These are phyloP conservation scores for Candida frijolesensis DNA, from an alignment of 1,139 yeast species.

Conservation along the genomic window DNA sequence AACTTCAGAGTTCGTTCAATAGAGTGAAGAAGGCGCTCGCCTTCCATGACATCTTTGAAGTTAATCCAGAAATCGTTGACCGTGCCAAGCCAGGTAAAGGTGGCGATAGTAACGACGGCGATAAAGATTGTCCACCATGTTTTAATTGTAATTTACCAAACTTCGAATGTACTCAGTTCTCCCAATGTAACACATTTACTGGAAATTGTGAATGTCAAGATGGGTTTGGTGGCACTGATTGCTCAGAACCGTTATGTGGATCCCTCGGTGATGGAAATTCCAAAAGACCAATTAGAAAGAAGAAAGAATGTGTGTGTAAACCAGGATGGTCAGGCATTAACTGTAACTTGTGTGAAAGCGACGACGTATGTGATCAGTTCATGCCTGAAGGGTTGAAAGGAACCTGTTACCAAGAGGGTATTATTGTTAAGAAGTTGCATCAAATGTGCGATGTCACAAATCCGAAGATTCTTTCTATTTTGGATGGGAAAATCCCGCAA, in stretches of 20 bases:
- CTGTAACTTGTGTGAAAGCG: slow-evolving; percentile 79
- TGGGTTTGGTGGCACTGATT: slow-evolving; percentile 94
- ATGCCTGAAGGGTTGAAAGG: slow-evolving; percentile 89
- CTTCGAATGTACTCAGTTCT: slow-evolving; percentile 87
- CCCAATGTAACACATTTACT: slow-evolving; percentile 79
- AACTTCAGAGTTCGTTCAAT: slow-evolving; percentile 24
- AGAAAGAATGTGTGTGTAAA: slow-evolving; percentile 64
- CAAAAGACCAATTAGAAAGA: slow-evolving; percentile 63
- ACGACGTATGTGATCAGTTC: slow-evolving; percentile 77
- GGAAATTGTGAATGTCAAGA: slow-evolving; percentile 92
- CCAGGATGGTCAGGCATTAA: slow-evolving; percentile 94
- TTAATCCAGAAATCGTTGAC: slow-evolving; percentile 15
- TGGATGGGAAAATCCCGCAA: slow-evolving; percentile 83
- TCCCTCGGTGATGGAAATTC: slow-evolving; percentile 63
- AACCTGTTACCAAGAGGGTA: slow-evolving; percentile 88
- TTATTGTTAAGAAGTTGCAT: slow-evolving; percentile 75
- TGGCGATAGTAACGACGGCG: slow-evolving; percentile 15
- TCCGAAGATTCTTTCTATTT: slow-evolving; percentile 75
- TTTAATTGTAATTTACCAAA: slow-evolving; percentile 94
- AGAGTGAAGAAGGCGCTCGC: slow-evolving; percentile 27
- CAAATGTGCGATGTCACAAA: slow-evolving; percentile 97
- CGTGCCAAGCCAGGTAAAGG: slow-evolving; percentile 7
- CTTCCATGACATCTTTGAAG: slow-evolving; percentile 29
- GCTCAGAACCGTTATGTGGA: slow-evolving; percentile 90
- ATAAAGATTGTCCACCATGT: slow-evolving; percentile 75